Evolutionary conservation across 1,139 yeast genomes (phyloP).

Genomic region (Geotrichum aggregatum): DNA sequence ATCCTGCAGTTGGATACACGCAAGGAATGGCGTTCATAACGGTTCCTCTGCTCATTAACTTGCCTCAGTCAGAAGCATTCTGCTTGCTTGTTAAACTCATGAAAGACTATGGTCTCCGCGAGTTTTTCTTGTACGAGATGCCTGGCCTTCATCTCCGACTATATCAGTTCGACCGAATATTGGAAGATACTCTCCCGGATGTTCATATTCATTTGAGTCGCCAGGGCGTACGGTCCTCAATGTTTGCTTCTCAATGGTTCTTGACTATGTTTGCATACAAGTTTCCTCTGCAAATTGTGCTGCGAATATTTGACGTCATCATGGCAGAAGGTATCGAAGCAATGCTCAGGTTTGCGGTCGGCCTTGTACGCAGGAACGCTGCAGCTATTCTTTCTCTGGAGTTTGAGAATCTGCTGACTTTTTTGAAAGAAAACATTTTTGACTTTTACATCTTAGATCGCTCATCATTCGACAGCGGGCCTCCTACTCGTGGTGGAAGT

Average conservation of each 20-base stretch:
- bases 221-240: conserved; percentile 82
- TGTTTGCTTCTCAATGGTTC: conserved; percentile 97
- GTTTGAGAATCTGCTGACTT: conserved; percentile 72
- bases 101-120: conserved; percentile 77
- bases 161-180: conserved; percentile 81
- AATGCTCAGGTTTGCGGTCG: conserved; percentile 72
- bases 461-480: not conserved
- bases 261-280: conserved; percentile 89
- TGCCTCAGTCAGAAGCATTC: conserved; percentile 81
- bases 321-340: conserved; percentile 88
- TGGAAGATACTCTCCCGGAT: conserved; percentile 65
- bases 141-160: conserved; percentile 81
- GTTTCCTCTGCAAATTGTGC: conserved; percentile 78
- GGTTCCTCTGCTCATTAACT: conserved; percentile 76
- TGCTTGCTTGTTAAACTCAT: conserved; percentile 74
- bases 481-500: conserved; percentile 14
- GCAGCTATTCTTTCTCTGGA: conserved; percentile 53
- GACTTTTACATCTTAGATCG: conserved; percentile 53
- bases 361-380: conserved; percentile 67
- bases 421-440: conserved; percentile 73
- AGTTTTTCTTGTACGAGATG: conserved; percentile 82
- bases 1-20: conserved; percentile 92
- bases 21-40: conserved; percentile 95
- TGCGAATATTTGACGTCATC: conserved; percentile 77
- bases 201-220: conserved; percentile 71